A percentile compares a stretch with the other conserved stretches of the same genome.
phyloP scores from a whole-genome alignment of 164 flowering plant genomes.

The Stephania japonica region DNA sequence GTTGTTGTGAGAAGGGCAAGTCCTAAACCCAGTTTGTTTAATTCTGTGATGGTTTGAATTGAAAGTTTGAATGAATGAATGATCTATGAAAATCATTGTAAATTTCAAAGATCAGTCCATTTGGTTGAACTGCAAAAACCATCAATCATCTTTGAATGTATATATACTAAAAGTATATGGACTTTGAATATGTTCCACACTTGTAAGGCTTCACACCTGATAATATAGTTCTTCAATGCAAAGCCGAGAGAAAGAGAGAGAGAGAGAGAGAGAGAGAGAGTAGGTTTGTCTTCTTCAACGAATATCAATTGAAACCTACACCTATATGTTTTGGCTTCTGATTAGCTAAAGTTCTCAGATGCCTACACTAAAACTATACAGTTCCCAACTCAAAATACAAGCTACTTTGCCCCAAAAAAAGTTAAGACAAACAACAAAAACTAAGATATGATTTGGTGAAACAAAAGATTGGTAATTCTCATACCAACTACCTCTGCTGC shows the following conservation, averaged over 20 bases:
- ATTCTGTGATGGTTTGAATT: too few species aligned
- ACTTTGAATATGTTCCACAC: not conserved
- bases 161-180: not conserved
- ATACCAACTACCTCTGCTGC: not conserved
- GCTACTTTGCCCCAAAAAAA: not conserved
- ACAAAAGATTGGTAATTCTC: not conserved
- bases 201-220: not conserved
- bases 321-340: not conserved
- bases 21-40: too few species aligned
- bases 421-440: not conserved
- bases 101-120: not conserved
- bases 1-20: too few species aligned
- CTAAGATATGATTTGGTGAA: not conserved
- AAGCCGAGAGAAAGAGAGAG: not conserved
- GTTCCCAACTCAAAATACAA: not conserved
- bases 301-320: slow-evolving; percentile 1
- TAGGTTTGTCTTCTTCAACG: not conserved
- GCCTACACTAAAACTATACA: not conserved
- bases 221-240: not conserved
- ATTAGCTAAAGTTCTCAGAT: not conserved
- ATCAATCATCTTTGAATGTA: not conserved
- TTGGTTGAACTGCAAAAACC: not conserved
- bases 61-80: too few species aligned
- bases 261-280: not conserved
- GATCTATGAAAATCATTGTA: too few species aligned